A percentile compares a stretch with the other conserved stretches of the same genome.
Conservation (phyloP, 495 filamentous ascomycete species). For the Penicillium cosmopolitanum region DNA sequence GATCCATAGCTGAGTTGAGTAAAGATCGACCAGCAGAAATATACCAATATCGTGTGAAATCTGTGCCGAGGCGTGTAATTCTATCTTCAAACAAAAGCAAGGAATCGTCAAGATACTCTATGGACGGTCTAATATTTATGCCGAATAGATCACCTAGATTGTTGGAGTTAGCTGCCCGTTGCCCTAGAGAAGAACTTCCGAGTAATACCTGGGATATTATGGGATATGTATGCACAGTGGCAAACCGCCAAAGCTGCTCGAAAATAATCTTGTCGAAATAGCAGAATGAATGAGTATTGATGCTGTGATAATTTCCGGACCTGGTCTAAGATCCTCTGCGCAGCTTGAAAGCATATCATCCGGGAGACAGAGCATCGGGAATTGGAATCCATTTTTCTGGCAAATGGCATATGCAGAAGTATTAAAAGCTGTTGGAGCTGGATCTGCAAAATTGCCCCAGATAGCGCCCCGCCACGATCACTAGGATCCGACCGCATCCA, state of each 20-base stretch:
- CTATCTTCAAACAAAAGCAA: constrained; percentile 33
- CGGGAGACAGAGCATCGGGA: constrained; percentile 26
- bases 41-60: constrained; percentile 37
- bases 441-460: constrained; percentile 26
- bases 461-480: not conserved
- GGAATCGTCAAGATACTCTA: constrained; percentile 28
- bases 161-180: not conserved
- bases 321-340: constrained; percentile 21
- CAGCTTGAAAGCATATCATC: constrained; percentile 31
- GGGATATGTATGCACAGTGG: constrained; percentile 22
- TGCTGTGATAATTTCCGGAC: constrained; percentile 16
- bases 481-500: constrained; percentile 14
- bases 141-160: constrained; percentile 9
- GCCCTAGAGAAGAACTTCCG: too few species aligned
- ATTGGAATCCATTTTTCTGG: constrained; percentile 18
- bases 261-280: constrained; percentile 25
- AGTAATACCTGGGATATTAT: constrained; percentile 14
- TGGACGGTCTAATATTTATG: constrained; percentile 12
- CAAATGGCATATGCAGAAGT: constrained; percentile 35
- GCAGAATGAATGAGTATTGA: not conserved
- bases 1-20: constrained; percentile 13
- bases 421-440: constrained; percentile 36
- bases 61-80: constrained; percentile 32
- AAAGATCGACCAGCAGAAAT: constrained; percentile 31
- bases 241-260: constrained; percentile 26